A percentile compares a stretch with the other conserved stretches of the same genome.
phyloP scores from a whole-genome alignment of 371 early-diverging fungal species.

The Mortierella sp. region DNA sequence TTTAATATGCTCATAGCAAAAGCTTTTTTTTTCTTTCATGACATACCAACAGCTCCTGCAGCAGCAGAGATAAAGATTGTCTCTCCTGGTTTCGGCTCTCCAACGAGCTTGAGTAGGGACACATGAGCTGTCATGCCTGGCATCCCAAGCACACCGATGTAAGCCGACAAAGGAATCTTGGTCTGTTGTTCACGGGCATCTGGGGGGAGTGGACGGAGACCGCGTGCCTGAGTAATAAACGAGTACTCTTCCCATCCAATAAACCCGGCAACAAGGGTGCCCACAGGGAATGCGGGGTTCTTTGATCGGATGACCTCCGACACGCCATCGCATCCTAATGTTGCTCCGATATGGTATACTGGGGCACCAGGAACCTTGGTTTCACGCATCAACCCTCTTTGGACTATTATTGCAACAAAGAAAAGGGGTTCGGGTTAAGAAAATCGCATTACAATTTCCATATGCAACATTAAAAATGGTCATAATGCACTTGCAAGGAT shows the following conservation, averaged over 20 bases:
- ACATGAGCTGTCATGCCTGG: conserved; percentile 56
- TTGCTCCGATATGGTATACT: conserved; percentile 41
- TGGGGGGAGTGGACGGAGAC: background rate
- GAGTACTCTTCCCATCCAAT: conserved; percentile 13
- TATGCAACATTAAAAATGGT: background rate
- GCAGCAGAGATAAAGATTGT: conserved; percentile 67
- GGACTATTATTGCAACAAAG: too few relatives aligned
- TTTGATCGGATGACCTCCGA: conserved; percentile 25
- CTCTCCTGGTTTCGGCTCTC: conserved; percentile 71
- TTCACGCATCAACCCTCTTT: background rate
- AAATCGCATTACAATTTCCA: background rate
- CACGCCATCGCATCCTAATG: conserved; percentile 12
- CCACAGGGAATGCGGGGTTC: conserved; percentile 20
- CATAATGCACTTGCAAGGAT: conserved; percentile 55
- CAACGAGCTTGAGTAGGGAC: conserved; percentile 47
- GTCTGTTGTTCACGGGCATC: conserved; percentile 10
- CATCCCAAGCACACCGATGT: conserved; percentile 66
- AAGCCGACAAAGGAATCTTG: conserved; percentile 58
- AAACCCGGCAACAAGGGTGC: conserved; percentile 17
- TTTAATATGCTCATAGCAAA: background rate
- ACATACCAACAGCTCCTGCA: conserved; percentile 66
- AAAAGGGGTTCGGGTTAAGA: background rate
- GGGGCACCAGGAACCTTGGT: background rate
- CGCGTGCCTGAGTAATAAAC: background rate
- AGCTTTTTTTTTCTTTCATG: too few relatives aligned